These are phyloP conservation scores for Aspergillus sp. DNA, from an alignment of 2,329 filamentous ascomycete species.

Conservation along the genomic window DNA sequence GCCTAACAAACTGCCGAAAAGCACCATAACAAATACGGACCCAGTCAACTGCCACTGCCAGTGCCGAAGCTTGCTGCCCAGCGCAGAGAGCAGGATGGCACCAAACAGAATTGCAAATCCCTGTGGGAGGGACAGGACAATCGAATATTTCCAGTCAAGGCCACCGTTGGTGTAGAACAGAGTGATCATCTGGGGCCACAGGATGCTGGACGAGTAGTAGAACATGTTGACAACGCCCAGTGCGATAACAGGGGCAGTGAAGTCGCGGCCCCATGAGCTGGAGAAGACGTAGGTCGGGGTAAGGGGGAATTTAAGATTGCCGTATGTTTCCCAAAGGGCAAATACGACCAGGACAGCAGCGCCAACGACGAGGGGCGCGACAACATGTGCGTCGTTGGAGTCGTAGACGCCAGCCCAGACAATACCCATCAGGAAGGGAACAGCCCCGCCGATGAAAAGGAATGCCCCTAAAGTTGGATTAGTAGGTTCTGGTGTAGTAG, in stretches of 20 bases:
- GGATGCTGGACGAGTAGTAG: slow-evolving; percentile 47
- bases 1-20: slow-evolving; percentile 48
- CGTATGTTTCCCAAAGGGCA: too few relatives aligned
- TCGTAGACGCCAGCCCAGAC: too few relatives aligned
- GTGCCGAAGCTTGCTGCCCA: slow-evolving; percentile 45
- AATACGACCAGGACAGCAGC: too few relatives aligned
- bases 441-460: too few relatives aligned
- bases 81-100: slow-evolving; percentile 41
- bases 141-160: slow-evolving; percentile 34
- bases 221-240: slow-evolving; percentile 53
- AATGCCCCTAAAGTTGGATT: too few relatives aligned
- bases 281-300: slow-evolving; percentile 39
- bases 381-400: too few relatives aligned
- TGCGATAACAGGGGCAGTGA: slow-evolving; percentile 24
- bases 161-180: slow-evolving; percentile 41
- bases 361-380: too few relatives aligned
- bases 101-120: slow-evolving; percentile 27
- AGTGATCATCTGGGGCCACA: slow-evolving; percentile 50
- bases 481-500: too few relatives aligned
- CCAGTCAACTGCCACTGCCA: slow-evolving; percentile 51
- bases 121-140: slow-evolving; percentile 45
- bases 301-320: too few relatives aligned
- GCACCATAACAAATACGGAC: slow-evolving; percentile 47
- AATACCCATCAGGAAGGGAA: too few relatives aligned
- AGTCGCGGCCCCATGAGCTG: slow-evolving; percentile 39